Percentiles rank a stretch among this genome's conserved stretches.
Evolutionary conservation across 768 basidiomycete genomes (phyloP).

Genomic region (Kwoniella sp.): DNA sequence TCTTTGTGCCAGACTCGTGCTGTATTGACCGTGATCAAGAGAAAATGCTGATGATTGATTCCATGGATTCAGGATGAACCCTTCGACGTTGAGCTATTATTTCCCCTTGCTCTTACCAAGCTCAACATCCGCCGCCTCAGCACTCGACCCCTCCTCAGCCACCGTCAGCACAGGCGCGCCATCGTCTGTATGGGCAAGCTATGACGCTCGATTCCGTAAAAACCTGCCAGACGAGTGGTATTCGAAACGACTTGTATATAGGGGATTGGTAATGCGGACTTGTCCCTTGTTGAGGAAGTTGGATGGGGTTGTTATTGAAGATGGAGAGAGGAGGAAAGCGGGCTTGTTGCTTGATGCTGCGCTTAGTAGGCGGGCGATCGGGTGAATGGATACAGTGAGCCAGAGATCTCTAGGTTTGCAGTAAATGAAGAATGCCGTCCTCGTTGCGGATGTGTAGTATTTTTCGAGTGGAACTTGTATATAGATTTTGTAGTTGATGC

Average conservation of each 20-base stretch:
- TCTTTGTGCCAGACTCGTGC: too few species aligned
- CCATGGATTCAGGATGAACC: constrained; percentile 89
- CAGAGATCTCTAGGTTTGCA: too few species aligned
- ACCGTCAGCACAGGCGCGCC: constrained; percentile 8
- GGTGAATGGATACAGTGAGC: not conserved
- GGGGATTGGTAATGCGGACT: constrained; percentile 80
- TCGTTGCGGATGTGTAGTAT: too few species aligned
- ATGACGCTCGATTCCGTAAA: constrained; percentile 83
- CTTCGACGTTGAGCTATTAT: constrained; percentile 94
- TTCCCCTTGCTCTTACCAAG: constrained; percentile 62
- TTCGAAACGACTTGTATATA: constrained; percentile 81
- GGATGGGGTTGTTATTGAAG: constrained; percentile 81
- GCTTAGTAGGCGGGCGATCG: constrained; percentile 1
- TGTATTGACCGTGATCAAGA: too few species aligned
- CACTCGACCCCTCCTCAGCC: constrained; percentile 3
- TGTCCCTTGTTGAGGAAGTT: constrained; percentile 69
- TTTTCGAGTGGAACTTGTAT: too few species aligned
- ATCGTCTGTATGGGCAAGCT: constrained; percentile 64
- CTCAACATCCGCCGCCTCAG: constrained; percentile 7
- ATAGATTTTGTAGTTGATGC: too few species aligned
- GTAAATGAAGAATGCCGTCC: too few species aligned
- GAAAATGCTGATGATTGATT: too few species aligned
- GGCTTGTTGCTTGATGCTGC: constrained; percentile 59
- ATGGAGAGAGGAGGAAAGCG: constrained; percentile 84
- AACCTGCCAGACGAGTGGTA: constrained; percentile 87